These are phyloP conservation scores for Phytopythium sindhum DNA, from an alignment of 352 stramenopile genomes.

Conservation along the genomic window DNA sequence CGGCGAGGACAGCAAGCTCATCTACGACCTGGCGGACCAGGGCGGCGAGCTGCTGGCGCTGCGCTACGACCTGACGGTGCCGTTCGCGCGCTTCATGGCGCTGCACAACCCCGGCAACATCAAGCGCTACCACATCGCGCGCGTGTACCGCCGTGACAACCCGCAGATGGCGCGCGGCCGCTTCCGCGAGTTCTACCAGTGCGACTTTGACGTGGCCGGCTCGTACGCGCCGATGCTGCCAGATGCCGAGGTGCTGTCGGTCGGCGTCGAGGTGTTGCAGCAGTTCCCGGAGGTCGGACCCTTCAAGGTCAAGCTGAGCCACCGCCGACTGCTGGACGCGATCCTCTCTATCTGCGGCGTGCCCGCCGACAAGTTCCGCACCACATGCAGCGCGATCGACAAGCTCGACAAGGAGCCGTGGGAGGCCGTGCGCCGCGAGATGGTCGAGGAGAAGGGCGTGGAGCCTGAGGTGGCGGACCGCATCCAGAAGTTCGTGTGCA, in stretches of 20 bases:
- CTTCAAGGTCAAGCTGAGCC: conserved; percentile 98
- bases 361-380: conserved; percentile 95
- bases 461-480: conserved; percentile 86
- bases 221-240: conserved; percentile 94
- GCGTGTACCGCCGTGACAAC: conserved; percentile 96
- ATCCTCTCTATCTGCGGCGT: conserved; percentile 98
- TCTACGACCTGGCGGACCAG: conserved; percentile 99
- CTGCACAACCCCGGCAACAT: conserved; percentile 97
- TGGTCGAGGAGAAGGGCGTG: conserved; percentile 98
- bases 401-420: conserved; percentile 99
- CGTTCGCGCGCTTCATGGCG: conserved; percentile 98
- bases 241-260: conserved; percentile 95
- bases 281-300: conserved; percentile 81
- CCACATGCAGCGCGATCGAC: conserved; percentile 98
- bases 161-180: conserved; percentile 92
- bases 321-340: conserved; percentile 95
- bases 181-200: conserved; percentile 99
- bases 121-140: conserved; percentile 98
- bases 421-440: conserved; percentile 87
- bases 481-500: conserved; percentile 94
- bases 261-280: conserved; percentile 91
- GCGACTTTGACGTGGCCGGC: conserved; percentile 98
- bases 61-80: conserved; percentile 98
- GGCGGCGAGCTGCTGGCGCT: conserved; percentile 93
- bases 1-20: conserved; percentile 98